Base-by-base conservation (phyloP, 2,329 filamentous ascomycete species). In the Colletotrichum melonis region DNA sequence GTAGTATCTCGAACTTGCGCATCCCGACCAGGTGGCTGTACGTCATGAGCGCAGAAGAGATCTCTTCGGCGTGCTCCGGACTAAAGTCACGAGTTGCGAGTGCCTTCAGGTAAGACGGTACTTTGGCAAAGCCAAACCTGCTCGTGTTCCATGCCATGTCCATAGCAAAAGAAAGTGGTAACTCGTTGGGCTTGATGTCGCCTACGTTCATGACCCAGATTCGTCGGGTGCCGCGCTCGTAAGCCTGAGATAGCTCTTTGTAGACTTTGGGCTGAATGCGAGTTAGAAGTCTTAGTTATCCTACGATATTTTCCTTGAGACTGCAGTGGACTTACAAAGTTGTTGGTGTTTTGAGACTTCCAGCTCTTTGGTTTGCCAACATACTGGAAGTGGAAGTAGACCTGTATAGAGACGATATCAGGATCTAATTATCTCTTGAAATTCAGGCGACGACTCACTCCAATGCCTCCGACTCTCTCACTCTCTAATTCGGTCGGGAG, bases 121-220 rank as follows among this genome's bases (percentile, higher is more conserved):
- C 84, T 12, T 24, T 88, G 32, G 85, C 82, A 63, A 85, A 83
- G 19, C 84, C 82, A 78, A 86, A 88, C 0, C 79, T 77, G 19
- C 83, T 80, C 14, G 86, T 86, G 72, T 91, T 85, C 78, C 90
- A 92, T 0, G 89, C 89, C 63, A 91, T 81, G 62, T 90, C 88
- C 76, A 91, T 83, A 80, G 88, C 89, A 76, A 91, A 88, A 67
- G 84, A 86, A 74, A 91, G 86, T 2, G 89, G 88, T 2, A 91
- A 81, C 79, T 91, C 89, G 81, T 80, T 82, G 1, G 89, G 88
- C 78, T 92, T 92, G 75, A 92, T 83, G 76, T 92, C 90, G 14
- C 90, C 90, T 5, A 92, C 88, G 75, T 92, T 92, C 75, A 92
- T 87, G 57, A 92, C 86, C 91, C 90, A 92, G 71, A 92, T 90